Percentiles rank a stretch among this genome's conserved stretches.
Conservation (phyloP, 2,329 filamentous ascomycete species). For the Paradendryphiella salina region DNA sequence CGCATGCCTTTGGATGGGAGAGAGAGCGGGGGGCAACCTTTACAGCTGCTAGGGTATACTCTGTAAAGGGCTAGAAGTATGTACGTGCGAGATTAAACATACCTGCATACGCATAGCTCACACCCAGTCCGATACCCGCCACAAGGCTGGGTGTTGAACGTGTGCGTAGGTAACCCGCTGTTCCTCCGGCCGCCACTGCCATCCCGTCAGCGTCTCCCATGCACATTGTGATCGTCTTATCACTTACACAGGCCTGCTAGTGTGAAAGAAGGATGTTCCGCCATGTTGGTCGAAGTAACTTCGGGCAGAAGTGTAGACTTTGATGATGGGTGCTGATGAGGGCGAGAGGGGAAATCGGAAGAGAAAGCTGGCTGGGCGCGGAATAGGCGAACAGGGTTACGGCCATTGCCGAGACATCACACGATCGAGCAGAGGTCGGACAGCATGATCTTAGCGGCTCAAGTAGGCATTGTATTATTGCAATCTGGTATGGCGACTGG, state of each 20-base stretch:
- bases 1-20: no score
- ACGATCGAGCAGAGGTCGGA: not conserved
- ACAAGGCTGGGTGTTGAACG: slow-evolving; percentile 36
- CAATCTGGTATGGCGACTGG: not conserved
- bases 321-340: not conserved
- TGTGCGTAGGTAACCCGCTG: slow-evolving; percentile 34
- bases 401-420: slow-evolving; percentile 6
- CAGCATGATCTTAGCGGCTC: not conserved
- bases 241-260: slow-evolving; percentile 34
- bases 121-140: slow-evolving; percentile 32
- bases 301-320: slow-evolving; percentile 1
- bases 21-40: no score
- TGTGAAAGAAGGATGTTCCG: slow-evolving; percentile 38
- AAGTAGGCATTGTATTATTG: not conserved
- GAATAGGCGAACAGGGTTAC: not conserved
- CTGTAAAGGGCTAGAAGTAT: not conserved
- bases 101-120: slow-evolving; percentile 35
- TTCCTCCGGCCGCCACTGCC: slow-evolving; percentile 33
- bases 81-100: not conserved
- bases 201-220: slow-evolving; percentile 3
- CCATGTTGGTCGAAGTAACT: slow-evolving; percentile 18
- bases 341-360: not conserved
- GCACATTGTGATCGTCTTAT: not conserved
- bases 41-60: no score
- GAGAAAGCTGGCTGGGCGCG: not conserved